phyloP scores from a whole-genome alignment of 2,329 filamentous ascomycete species.

The Alternaria conjuncta region DNA sequence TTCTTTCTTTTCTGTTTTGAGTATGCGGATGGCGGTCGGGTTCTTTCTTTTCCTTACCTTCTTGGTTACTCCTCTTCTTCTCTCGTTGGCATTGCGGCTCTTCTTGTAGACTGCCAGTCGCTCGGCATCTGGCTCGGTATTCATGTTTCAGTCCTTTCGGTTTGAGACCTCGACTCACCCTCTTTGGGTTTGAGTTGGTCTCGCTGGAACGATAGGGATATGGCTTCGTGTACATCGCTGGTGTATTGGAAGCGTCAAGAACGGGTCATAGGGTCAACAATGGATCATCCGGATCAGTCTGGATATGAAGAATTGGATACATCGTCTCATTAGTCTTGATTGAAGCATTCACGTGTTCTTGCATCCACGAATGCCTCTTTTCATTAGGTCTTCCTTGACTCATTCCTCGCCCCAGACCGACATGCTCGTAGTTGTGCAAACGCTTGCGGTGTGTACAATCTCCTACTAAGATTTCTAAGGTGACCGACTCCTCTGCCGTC shows the following conservation, averaged over 20 bases:
- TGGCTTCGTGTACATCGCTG: too few relatives aligned
- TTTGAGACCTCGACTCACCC: constrained; percentile 18
- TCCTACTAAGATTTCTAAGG: neutral
- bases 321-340: neutral
- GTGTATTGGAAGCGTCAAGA: neutral
- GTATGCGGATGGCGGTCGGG: neutral
- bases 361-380: too few relatives aligned
- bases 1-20: neutral
- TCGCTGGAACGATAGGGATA: neutral
- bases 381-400: too few relatives aligned
- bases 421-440: too few relatives aligned
- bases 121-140: neutral
- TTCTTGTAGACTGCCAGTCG: neutral
- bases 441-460: neutral
- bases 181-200: constrained; percentile 18
- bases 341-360: too few relatives aligned
- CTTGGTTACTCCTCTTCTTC: neutral
- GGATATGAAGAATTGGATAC: neutral
- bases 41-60: neutral
- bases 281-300: neutral
- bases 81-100: neutral
- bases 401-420: fast-evolving
- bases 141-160: neutral
- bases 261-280: neutral
- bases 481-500: neutral